These are phyloP conservation scores for Yamadazyma endophytica DNA, from an alignment of 805 yeast species.

Conservation along the genomic window DNA sequence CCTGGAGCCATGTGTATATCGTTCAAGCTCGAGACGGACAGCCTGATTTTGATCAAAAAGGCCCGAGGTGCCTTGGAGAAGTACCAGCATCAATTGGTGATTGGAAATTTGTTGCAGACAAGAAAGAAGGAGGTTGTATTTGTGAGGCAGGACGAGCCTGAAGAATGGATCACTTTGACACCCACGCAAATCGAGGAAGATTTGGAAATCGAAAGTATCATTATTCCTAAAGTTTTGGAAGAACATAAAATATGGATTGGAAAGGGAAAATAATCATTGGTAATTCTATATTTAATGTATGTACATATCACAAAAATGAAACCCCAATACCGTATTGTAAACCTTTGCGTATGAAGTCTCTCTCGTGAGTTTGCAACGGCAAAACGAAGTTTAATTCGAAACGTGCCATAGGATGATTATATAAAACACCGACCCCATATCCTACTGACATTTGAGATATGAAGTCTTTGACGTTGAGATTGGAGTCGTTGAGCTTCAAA, in stretches of 20 bases:
- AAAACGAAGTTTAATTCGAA: conserved; percentile 54
- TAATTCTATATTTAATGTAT: not conserved
- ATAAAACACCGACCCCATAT: conserved; percentile 47
- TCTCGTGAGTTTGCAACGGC: conserved; percentile 42
- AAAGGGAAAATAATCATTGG: not conserved
- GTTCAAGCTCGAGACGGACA: conserved; percentile 91
- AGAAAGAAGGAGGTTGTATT: conserved; percentile 86
- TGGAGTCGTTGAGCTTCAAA: conserved; percentile 13
- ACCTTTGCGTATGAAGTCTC: conserved; percentile 49
- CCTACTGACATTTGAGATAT: conserved; percentile 27
- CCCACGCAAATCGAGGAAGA: conserved; percentile 35
- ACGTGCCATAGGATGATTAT: conserved; percentile 55
- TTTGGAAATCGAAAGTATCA: conserved; percentile 70
- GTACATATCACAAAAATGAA: conserved; percentile 42
- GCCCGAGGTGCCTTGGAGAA: conserved; percentile 75
- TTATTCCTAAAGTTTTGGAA: conserved; percentile 71
- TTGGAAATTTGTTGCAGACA: conserved; percentile 87
- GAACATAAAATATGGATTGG: conserved; percentile 64
- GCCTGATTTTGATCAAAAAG: conserved; percentile 62
- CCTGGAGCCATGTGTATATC: conserved; percentile 92
- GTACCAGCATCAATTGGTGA: conserved; percentile 89
- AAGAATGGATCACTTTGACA: conserved; percentile 49
- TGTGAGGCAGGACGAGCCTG: conserved; percentile 49
- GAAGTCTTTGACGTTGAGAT: conserved; percentile 1
- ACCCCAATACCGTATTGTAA: conserved; percentile 57